These are phyloP conservation scores for Lepidium sativum DNA, from an alignment of 345 rosid genomes.

Conservation along the genomic window DNA sequence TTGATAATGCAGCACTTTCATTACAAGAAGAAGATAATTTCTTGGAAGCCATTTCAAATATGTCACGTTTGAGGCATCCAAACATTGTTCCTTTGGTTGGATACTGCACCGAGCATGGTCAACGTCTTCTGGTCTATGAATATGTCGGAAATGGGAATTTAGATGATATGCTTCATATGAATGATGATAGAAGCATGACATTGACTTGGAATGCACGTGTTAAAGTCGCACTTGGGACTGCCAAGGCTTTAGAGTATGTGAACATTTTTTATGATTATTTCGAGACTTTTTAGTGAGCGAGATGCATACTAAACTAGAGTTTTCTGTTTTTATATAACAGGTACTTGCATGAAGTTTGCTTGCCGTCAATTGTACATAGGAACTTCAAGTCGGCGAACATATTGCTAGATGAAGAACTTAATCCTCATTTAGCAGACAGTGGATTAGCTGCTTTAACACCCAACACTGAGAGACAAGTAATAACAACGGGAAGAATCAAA, in stretches of 20 bases:
- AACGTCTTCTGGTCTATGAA: constrained; percentile 91
- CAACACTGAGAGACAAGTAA: constrained; percentile 90
- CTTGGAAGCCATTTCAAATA: constrained; percentile 84
- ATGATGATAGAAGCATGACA: constrained; percentile 57
- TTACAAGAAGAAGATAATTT: constrained; percentile 90
- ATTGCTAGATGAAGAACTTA: constrained; percentile 89
- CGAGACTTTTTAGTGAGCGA: neutral
- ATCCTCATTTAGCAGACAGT: constrained; percentile 89
- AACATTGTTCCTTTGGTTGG: constrained; percentile 79
- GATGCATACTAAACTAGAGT: neutral
- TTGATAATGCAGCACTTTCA: constrained; percentile 80
- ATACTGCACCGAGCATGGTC: constrained; percentile 93
- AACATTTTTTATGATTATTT: neutral
- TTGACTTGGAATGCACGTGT: constrained; percentile 96
- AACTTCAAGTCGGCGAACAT: constrained; percentile 97
- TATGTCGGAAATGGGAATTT: constrained; percentile 63
- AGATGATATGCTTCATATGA: constrained; percentile 79
- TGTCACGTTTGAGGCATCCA: constrained; percentile 92
- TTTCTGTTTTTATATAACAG: constrained; percentile 25
- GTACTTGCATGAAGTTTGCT: constrained; percentile 97
- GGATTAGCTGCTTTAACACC: constrained; percentile 95
- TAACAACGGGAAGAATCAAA: neutral
- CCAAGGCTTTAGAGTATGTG: constrained; percentile 97
- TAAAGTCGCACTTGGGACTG: constrained; percentile 94
- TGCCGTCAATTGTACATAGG: constrained; percentile 95